Conservation (phyloP, 2,329 filamentous ascomycete species). For the Ophiostoma sp. region DNA sequence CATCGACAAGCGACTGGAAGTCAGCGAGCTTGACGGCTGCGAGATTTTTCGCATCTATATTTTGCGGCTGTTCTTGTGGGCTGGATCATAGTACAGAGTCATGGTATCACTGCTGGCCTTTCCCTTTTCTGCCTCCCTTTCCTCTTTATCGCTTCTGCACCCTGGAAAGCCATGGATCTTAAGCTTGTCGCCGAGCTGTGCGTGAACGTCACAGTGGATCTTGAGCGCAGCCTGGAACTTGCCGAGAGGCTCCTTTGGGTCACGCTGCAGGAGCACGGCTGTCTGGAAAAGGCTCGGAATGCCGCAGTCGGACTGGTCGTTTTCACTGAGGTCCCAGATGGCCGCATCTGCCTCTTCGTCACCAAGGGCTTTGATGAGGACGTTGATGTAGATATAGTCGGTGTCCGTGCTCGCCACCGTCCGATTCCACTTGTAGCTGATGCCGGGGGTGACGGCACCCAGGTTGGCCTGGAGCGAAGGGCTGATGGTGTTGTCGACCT, state of each 20-base stretch:
- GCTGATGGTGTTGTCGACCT: neutral
- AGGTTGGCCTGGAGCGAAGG: neutral
- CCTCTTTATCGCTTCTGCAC: neutral
- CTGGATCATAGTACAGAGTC: constrained; percentile 4
- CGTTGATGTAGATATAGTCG: neutral
- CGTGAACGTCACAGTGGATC: constrained; percentile 14
- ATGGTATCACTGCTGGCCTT: neutral
- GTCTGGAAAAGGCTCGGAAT: constrained; percentile 15
- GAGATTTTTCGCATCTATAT: constrained; percentile 6
- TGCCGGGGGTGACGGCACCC: neutral
- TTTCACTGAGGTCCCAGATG: neutral
- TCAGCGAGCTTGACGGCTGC: neutral
- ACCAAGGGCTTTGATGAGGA: neutral
- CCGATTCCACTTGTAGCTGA: neutral
- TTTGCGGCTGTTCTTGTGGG: neutral
- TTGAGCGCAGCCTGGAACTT: constrained; percentile 14
- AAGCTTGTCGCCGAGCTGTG: constrained; percentile 1
- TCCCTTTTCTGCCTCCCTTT: neutral
- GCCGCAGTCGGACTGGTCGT: constrained; percentile 10
- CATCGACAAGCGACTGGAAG: neutral
- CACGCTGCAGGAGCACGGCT: constrained; percentile 15
- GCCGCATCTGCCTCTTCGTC: neutral
- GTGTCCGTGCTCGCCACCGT: neutral
- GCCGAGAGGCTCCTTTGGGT: constrained; percentile 7
- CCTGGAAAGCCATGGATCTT: neutral